Conservation (phyloP, 2,329 filamentous ascomycete genomes). For the Thermoascus crustaceus region DNA sequence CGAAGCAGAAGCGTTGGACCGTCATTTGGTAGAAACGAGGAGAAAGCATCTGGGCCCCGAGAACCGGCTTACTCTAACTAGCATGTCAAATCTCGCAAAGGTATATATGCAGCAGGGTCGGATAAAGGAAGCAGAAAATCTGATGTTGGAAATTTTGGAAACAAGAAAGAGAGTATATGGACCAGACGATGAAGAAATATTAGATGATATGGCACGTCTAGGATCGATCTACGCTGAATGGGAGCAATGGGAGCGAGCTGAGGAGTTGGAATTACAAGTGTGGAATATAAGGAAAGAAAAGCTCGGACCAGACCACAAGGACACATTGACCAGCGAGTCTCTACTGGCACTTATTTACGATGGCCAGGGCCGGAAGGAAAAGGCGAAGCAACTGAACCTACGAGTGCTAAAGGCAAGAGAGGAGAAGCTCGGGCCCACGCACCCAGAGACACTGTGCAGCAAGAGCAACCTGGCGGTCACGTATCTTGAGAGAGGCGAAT, state of each 20-base stretch:
- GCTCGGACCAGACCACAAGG: slow-evolving; percentile 10
- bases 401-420: slow-evolving; percentile 9
- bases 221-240: slow-evolving; percentile 11
- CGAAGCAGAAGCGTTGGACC: slow-evolving; percentile 7
- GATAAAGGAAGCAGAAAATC: slow-evolving; percentile 10
- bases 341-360: slow-evolving; percentile 10
- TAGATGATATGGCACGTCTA: slow-evolving; percentile 11
- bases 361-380: slow-evolving; percentile 7
- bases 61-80: slow-evolving; percentile 12
- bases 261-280: slow-evolving; percentile 11
- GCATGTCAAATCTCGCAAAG: slow-evolving; percentile 12
- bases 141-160: slow-evolving; percentile 12
- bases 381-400: slow-evolving; percentile 18
- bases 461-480: slow-evolving; percentile 26
- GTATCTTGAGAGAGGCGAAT: slow-evolving; percentile 1
- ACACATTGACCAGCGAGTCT: slow-evolving; percentile 22
- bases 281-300: slow-evolving; percentile 10
- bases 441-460: slow-evolving; percentile 24
- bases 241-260: slow-evolving; percentile 16
- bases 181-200: slow-evolving; percentile 11
- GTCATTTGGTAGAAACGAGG: neutral
- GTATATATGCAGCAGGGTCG: slow-evolving; percentile 11
- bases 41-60: slow-evolving; percentile 8
- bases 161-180: slow-evolving; percentile 11
- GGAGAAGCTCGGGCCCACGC: slow-evolving; percentile 6